Evolutionary conservation across 768 basidiomycete genomes (phyloP), one percentile per base, ranked within the genome.

Genomic region (Leucocoprinus leucothites): DNA sequence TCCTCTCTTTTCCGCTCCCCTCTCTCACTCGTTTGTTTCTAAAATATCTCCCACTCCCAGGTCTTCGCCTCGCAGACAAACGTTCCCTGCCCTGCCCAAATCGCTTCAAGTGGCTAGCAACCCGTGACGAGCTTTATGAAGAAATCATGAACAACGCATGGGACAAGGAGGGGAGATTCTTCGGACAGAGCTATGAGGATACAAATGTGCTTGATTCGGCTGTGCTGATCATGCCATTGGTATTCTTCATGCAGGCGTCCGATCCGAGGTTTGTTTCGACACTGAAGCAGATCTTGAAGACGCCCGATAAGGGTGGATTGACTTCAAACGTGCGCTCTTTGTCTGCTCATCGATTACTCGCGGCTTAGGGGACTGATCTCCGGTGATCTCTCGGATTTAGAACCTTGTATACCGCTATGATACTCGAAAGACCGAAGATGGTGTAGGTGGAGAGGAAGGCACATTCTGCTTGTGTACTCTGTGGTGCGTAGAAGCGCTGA

Each of bases 371-470:
- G 11, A 36, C n/a, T n/a, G 16, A 18, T 42, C 26, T 43, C 38
- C 60, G 9, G 16, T 38, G 9, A 38, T 57, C 3, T 50, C 6
- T 46, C 14, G 19, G 14, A n/a, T 21, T n/a, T 60, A 92, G 89
- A 87, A 86, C 61, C 79, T 93, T 9, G 89, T 93, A 5, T 96
- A 89, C 65, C 85, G 95, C 7, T 98, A 98, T 68, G 93, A 98
- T 65, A 86, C 89, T 11, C 72, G 68, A 22, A 89, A 89, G 67
- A 85, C 91, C 0, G 87, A 90, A 55, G 96, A 98, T 62, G 96
- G 96, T 6, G 93, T 98, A 11, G 95, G 96, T 1, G 94, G 95
- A 1, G 92, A 96, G 60, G 95, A 97, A 70, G 95, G 95, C 1
- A 94, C 91, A 0, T 97, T 98, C 71, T 92, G 91, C 57, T 74